Evolutionary conservation across 345 rosid genomes (phyloP).

Genomic region (Salix koriyanagi): DNA sequence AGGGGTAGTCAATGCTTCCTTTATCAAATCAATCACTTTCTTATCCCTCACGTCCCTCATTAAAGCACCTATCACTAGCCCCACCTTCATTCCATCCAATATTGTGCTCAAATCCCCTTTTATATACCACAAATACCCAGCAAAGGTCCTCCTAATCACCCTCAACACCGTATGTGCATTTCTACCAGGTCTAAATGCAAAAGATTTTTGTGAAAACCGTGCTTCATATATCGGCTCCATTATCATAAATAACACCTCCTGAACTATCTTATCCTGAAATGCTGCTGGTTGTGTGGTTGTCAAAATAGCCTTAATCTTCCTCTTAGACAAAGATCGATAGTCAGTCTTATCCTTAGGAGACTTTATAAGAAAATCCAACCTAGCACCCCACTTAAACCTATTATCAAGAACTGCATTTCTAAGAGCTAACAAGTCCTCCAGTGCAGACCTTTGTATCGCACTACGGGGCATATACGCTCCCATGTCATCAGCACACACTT

Average conservation of each 20-base stretch:
- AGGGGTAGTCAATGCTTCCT: constrained; percentile 72
- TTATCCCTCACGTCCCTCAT: constrained; percentile 96
- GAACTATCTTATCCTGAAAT: constrained; percentile 93
- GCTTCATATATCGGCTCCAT: constrained; percentile 85
- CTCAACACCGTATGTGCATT: constrained; percentile 78
- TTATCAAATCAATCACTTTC: constrained; percentile 85
- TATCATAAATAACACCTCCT: constrained; percentile 81
- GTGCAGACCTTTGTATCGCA: constrained; percentile 63
- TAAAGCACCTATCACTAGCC: constrained; percentile 72
- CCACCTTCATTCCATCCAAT: constrained; percentile 89
- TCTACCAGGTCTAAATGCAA: constrained; percentile 89
- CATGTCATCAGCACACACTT: constrained; percentile 76
- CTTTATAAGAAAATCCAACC: constrained; percentile 76
- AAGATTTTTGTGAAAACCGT: constrained; percentile 79
- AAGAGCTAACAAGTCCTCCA: constrained; percentile 77
- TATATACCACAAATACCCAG: constrained; percentile 87
- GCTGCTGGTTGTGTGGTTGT: constrained; percentile 85
- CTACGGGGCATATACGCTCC: constrained; percentile 89
- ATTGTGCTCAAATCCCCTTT: constrained; percentile 89
- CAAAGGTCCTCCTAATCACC: constrained; percentile 85
- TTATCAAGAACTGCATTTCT: constrained; percentile 91
- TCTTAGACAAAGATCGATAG: constrained; percentile 77
- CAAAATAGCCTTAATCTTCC: constrained; percentile 85
- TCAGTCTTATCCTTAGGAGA: constrained; percentile 88
- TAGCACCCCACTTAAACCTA: constrained; percentile 94